Conservation (phyloP, 768 basidiomycete species). For the Tylopilus sp. region DNA sequence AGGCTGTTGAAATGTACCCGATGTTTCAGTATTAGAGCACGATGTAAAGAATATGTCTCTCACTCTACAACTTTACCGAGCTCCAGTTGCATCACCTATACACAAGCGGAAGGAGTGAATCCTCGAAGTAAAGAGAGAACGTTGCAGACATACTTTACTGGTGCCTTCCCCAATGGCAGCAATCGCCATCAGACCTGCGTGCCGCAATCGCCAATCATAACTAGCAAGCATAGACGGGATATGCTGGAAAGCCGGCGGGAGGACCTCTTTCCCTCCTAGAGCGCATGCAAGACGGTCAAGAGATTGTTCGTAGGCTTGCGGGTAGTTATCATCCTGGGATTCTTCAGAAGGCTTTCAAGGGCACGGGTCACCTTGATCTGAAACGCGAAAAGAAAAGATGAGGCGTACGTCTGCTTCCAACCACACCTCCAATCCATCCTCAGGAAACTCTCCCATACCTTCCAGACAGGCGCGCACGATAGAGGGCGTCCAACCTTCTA, state of each 20-base stretch:
- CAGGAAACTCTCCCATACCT: slow-evolving; percentile 76
- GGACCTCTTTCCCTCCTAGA: slow-evolving; percentile 67
- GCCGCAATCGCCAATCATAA: slow-evolving; percentile 81
- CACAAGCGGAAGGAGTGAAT: neutral
- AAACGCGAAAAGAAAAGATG: slow-evolving; percentile 11
- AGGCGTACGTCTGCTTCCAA: slow-evolving; percentile 68
- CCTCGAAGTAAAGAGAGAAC: neutral
- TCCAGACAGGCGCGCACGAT: slow-evolving; percentile 76
- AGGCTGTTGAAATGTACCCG: slow-evolving; percentile 40
- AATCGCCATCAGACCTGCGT: slow-evolving; percentile 86
- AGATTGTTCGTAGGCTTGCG: slow-evolving; percentile 77
- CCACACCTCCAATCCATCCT: slow-evolving; percentile 60
- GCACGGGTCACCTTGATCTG: neutral
- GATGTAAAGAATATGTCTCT: slow-evolving; percentile 22
- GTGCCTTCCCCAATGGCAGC: slow-evolving; percentile 85
- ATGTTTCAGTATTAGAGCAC: neutral
- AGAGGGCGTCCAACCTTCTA: slow-evolving; percentile 66
- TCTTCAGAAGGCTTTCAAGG: slow-evolving; percentile 57
- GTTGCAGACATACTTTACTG: slow-evolving; percentile 45
- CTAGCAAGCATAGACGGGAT: slow-evolving; percentile 80
- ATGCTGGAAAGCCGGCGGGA: slow-evolving; percentile 79
- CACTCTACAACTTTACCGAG: slow-evolving; percentile 81
- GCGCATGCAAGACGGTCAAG: slow-evolving; percentile 81
- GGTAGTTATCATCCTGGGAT: slow-evolving; percentile 57
- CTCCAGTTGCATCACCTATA: slow-evolving; percentile 74